A percentile compares a stretch with the other conserved stretches of the same genome.
Conservation (phyloP, 192 early-diverging fungal genomes). For the Backusella psychrophila region DNA sequence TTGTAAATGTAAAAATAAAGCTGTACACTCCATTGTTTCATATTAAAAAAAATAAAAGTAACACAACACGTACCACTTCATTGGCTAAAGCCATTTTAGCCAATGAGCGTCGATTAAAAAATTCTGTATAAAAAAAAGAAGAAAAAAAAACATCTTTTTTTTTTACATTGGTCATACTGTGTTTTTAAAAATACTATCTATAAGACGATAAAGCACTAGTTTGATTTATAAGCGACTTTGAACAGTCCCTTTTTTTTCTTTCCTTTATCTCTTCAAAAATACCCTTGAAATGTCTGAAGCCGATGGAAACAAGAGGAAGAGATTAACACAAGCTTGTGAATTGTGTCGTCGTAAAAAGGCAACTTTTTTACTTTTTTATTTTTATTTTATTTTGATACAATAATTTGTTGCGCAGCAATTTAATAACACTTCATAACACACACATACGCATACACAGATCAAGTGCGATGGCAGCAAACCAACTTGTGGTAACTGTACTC, state of each 20-base stretch:
- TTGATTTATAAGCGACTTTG: no score
- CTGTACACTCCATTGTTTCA: no score
- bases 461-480: slow-evolving; percentile 84
- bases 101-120: no score
- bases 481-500: slow-evolving; percentile 76
- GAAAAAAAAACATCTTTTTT: neutral
- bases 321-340: slow-evolving; percentile 72
- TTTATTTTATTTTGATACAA: neutral
- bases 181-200: no score
- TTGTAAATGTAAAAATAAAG: no score
- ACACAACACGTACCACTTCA: no score
- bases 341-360: slow-evolving; percentile 74
- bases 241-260: neutral
- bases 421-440: neutral
- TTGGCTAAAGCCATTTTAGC: no score
- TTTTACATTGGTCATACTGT: no score
- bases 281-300: neutral
- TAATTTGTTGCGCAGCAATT: neutral
- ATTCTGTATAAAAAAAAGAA: neutral
- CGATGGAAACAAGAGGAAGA: slow-evolving; percentile 51
- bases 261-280: neutral
- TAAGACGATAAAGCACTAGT: no score
- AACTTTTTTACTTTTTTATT: neutral
- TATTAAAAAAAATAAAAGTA: no score
- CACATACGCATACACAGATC: slow-evolving; percentile 38